Evolutionary conservation across 805 yeast genomes (phyloP), one percentile per base, ranked within the genome.

Genomic region (Brettanomyces sp.): DNA sequence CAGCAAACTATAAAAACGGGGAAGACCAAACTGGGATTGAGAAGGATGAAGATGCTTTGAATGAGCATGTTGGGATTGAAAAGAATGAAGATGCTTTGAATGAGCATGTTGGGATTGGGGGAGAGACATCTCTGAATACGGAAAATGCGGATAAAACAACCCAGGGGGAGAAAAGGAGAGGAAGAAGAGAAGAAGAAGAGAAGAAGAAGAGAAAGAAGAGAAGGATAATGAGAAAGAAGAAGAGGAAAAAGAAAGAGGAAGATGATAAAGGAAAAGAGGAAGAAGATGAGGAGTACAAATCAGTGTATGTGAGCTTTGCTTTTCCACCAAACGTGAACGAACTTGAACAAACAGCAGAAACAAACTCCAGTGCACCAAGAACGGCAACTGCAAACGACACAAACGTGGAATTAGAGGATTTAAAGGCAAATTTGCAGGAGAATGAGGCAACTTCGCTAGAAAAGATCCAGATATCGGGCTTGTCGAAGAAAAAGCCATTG

Each of bases 271-370:
- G 7, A 39, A 43, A 42, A 14, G 48, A 36, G 11, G 47, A 39
- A 6, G 43, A 42, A 7, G 58, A 51, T 3, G 72, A 69, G 44
- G 70, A 67, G 35, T 66, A 60, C 39, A 69, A 68, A 45, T 67
- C 77, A 35, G 77, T 78, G 9, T 75, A 71, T 48, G 74, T 81
- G 2, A 74, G 82, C 32, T 58, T 82, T 7, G 80, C 75, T 39
- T 58, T 79, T 21, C 77, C 79, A 1, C 56, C 66, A 3, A 64
- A 48, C 60, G 13, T n/a, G 14, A 36, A 37, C 11, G 40, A 41
- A 12, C 36, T 24, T 5, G 45, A 41, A 18, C 35, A 22, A n/a
- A 22, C 14, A 11, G n/a, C 44, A 6, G 40, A 25, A 21, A 13
- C 23, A 5, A 24, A 34, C 12, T 4, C 22, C 14, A 18, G 4